phyloP scores from a whole-genome alignment of 805 yeast genomes.

The Saturnispora besseyi region DNA sequence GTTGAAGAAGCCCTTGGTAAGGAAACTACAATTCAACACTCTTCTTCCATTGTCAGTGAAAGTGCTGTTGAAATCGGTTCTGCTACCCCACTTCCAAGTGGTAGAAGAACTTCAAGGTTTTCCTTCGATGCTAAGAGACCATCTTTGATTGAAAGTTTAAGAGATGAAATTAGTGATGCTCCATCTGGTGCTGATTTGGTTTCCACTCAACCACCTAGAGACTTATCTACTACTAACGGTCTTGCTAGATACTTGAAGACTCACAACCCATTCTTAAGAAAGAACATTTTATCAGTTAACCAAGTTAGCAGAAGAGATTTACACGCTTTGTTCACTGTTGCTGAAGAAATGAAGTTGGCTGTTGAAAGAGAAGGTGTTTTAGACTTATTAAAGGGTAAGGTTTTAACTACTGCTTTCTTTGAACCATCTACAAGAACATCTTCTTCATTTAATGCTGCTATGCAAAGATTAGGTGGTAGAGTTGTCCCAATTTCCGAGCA shows the following conservation, averaged over 20 bases:
- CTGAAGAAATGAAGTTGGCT: slow-evolving; percentile 94
- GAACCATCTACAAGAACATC: slow-evolving; percentile 98
- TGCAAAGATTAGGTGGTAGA: slow-evolving; percentile 99
- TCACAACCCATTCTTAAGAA: slow-evolving; percentile 85
- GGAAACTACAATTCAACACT: slow-evolving; percentile 40
- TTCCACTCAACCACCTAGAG: slow-evolving; percentile 63
- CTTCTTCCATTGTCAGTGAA: slow-evolving; percentile 22
- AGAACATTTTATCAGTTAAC: slow-evolving; percentile 79
- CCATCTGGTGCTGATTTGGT: slow-evolving; percentile 61
- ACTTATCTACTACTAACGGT: slow-evolving; percentile 70
- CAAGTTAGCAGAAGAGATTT: slow-evolving; percentile 82
- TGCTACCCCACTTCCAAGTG: slow-evolving; percentile 22
- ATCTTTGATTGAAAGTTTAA: slow-evolving; percentile 26
- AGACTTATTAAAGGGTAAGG: slow-evolving; percentile 82
- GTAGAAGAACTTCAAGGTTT: slow-evolving; percentile 40
- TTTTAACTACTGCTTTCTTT: slow-evolving; percentile 90
- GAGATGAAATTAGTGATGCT: slow-evolving; percentile 31
- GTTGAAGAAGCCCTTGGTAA: slow-evolving; percentile 54
- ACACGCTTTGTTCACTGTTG: slow-evolving; percentile 89
- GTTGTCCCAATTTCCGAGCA: slow-evolving; percentile 79
- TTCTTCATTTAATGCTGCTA: slow-evolving; percentile 96
- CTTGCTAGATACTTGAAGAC: slow-evolving; percentile 66
- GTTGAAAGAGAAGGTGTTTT: slow-evolving; percentile 95
- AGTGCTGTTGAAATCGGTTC: slow-evolving; percentile 15
- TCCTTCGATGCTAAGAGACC: slow-evolving; percentile 37